Conservation (phyloP, 768 basidiomycete genomes). For the Agaricus blazei region DNA sequence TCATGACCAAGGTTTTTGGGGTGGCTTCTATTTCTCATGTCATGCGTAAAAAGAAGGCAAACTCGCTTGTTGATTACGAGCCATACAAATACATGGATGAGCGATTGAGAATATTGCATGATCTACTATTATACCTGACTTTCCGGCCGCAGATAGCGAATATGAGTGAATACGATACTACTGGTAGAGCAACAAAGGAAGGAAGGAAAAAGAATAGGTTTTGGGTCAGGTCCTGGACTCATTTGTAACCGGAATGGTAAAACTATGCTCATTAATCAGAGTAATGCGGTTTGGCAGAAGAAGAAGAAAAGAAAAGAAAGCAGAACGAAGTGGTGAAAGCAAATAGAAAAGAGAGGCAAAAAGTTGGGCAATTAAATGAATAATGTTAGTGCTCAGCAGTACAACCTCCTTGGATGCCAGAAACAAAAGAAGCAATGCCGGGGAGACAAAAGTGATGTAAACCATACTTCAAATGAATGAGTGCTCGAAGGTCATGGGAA, state of each 20-base stretch:
- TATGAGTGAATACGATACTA: conserved; percentile 40
- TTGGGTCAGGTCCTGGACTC: neutral
- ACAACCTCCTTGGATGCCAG: conserved; percentile 39
- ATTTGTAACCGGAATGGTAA: neutral
- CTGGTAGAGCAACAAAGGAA: conserved; percentile 10
- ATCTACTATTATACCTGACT: conserved; percentile 47
- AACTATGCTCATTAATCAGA: conserved; percentile 4
- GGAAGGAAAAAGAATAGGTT: conserved; percentile 3
- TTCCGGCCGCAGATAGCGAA: conserved; percentile 38
- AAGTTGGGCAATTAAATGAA: conserved; percentile 25
- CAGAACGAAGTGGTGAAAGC: conserved; percentile 14
- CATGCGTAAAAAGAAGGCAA: conserved; percentile 12
- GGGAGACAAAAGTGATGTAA: conserved; percentile 20
- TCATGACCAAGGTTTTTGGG: no score
- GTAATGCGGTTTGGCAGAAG: neutral
- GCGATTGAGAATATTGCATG: conserved; percentile 23
- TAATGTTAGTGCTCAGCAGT: conserved; percentile 31
- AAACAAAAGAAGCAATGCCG: conserved; percentile 22
- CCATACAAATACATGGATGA: conserved; percentile 44
- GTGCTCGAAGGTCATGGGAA: neutral
- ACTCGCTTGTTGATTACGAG: conserved; percentile 17
- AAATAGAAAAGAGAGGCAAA: conserved; percentile 17
- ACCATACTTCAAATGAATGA: conserved; percentile 13
- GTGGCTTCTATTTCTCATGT: neutral
- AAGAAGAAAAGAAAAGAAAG: conserved; percentile 9